Base-by-base conservation (phyloP, 768 basidiomycete species). In the Kwoniella botswanensis region DNA sequence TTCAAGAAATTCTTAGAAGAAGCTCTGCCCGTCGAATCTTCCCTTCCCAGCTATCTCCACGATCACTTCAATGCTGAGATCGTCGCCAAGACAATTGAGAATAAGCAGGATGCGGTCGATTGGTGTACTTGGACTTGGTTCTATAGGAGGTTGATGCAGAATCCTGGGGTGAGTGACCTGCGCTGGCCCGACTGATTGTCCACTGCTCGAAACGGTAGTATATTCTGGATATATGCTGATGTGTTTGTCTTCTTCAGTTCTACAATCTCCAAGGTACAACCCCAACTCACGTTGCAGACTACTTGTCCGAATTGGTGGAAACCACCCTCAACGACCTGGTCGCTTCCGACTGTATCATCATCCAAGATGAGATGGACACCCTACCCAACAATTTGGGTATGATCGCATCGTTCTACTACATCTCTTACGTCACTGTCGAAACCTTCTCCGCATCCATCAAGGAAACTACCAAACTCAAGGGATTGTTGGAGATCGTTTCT, bases 51-150 rank as follows among this genome's bases (percentile, higher is more conserved):
- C 0, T 91, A 94, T 81, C 85, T 99, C 1, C 96, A 98, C 77
- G 97, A 98, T 81, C 97, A 97, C 83, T 98, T 98, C 89, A 88
- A 98, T 62, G 94, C 96, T 0, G 97, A 98, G 84, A 97, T 98
- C 73, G 95, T 95, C 10, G 94, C 98, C 53, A 96, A 94, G 68
- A 98, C 95, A 13, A 98, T 98, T 68, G 94, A 98, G 85, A 98
- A 98, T 84, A 99, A 99, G 86, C 96, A 99, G 84, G 93, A 97
- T 82, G 85, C 85, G 5, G 85, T 86, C 90, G 96, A 99, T 84
- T 97, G 97, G 81, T 86, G 97, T 77, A 99, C 97, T 0, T 99
- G 97, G 97, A 95, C 95, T 12, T 97, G 92, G 86, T 84, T 98
- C 87, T 98, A 98, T 84, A 89, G 96, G 56, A 89, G 97, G 15